A percentile compares a stretch with the other conserved stretches of the same genome.
Conservation (phyloP, 208 protist genomes). For the Plasmodiophora brassicae region DNA sequence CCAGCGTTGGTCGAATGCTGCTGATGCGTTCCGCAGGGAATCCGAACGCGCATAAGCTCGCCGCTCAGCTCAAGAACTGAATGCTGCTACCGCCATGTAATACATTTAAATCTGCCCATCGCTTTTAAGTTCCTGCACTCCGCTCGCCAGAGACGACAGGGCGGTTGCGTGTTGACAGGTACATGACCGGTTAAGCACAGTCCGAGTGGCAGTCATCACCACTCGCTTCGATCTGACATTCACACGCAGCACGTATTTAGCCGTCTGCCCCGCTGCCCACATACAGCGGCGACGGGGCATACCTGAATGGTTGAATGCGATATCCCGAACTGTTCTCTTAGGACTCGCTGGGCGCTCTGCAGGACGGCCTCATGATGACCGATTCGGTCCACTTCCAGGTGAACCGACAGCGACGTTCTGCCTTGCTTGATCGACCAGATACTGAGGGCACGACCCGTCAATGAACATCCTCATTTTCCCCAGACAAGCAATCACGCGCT, state of each 20-base stretch:
- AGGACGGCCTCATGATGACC: neutral
- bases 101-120: no score
- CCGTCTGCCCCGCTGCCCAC: no score
- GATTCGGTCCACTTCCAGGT: neutral
- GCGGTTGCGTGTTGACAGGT: neutral
- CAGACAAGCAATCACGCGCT: no score
- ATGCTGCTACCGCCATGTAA: no score
- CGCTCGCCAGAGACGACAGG: no score
- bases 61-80: neutral
- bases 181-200: neutral
- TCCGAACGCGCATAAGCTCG: slow-evolving; percentile 20
- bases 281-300: no score
- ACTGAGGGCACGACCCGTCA: no score
- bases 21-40: slow-evolving; percentile 1
- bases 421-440: slow-evolving; percentile 23
- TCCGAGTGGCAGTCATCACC: slow-evolving; percentile 3
- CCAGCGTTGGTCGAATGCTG: neutral
- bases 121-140: no score
- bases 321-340: slow-evolving; percentile 6
- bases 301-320: slow-evolving; percentile 8
- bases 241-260: no score
- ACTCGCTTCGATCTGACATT: neutral
- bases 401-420: neutral
- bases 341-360: neutral
- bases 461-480: no score